These are phyloP conservation scores for Ochetophila trinervis DNA, from an alignment of 306 rosid genomes.

Conservation along the genomic window DNA sequence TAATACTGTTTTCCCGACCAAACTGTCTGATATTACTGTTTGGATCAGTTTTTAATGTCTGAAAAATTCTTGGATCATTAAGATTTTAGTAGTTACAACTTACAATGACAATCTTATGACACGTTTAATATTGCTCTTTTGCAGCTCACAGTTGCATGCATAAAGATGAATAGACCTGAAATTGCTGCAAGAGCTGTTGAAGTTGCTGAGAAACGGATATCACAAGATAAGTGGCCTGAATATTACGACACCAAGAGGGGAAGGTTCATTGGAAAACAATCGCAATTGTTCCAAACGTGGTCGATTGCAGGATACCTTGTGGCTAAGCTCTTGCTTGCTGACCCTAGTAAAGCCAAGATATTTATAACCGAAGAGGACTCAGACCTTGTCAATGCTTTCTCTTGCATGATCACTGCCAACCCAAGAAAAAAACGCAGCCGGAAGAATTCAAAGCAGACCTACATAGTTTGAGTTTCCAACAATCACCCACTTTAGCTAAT, in stretches of 20 bases:
- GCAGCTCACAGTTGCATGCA: slow-evolving; percentile 87
- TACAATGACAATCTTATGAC: slow-evolving; percentile 14
- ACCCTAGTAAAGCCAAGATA: slow-evolving; percentile 68
- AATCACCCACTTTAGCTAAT: background rate
- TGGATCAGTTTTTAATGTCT: background rate
- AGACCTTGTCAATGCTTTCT: slow-evolving; percentile 69
- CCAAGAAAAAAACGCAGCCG: slow-evolving; percentile 70
- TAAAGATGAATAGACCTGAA: slow-evolving; percentile 78
- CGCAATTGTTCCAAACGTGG: slow-evolving; percentile 73
- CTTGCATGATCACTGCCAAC: slow-evolving; percentile 49
- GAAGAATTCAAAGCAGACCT: slow-evolving; percentile 50
- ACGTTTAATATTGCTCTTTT: slow-evolving; percentile 6
- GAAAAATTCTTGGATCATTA: slow-evolving; percentile 1
- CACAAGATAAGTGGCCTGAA: slow-evolving; percentile 83
- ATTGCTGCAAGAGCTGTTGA: slow-evolving; percentile 68
- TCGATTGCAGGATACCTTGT: slow-evolving; percentile 81
- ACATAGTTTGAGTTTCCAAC: slow-evolving; percentile 44
- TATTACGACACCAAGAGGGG: slow-evolving; percentile 71
- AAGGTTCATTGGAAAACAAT: slow-evolving; percentile 70
- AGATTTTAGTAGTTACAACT: slow-evolving; percentile 3
- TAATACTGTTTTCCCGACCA: background rate
- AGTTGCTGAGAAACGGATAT: slow-evolving; percentile 55
- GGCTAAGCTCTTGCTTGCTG: slow-evolving; percentile 60
- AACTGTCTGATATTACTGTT: slow-evolving; percentile 4
- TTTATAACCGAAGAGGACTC: slow-evolving; percentile 75